These are phyloP conservation scores for Yamadazyma triangularis DNA, from an alignment of 1,139 yeast genomes.

Conservation along the genomic window DNA sequence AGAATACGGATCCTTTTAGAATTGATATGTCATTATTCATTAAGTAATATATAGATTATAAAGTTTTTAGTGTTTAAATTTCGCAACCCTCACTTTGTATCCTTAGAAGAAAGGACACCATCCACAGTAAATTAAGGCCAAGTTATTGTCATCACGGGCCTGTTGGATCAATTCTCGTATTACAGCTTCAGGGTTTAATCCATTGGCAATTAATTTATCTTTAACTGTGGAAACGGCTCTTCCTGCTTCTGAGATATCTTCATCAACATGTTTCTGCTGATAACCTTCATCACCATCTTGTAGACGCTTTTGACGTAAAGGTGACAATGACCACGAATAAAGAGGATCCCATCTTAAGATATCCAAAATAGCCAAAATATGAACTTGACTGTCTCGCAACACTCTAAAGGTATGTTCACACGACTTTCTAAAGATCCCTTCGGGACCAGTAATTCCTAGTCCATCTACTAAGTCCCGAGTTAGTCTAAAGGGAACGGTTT, in stretches of 20 bases:
- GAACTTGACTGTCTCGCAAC: conserved; percentile 59
- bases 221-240: conserved; percentile 72
- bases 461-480: conserved; percentile 93
- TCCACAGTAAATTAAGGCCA: conserved; percentile 78
- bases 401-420: conserved; percentile 74
- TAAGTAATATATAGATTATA: too few relatives aligned
- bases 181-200: conserved; percentile 76
- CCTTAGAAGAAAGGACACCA: conserved; percentile 63
- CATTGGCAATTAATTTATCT: conserved; percentile 61
- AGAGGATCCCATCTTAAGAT: conserved; percentile 91
- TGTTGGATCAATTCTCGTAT: conserved; percentile 77
- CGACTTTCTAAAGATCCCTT: conserved; percentile 68
- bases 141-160: conserved; percentile 63
- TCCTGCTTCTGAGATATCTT: conserved; percentile 72
- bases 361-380: conserved; percentile 76
- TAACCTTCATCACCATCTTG: conserved; percentile 34
- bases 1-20: too few relatives aligned
- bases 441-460: conserved; percentile 76
- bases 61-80: too few relatives aligned
- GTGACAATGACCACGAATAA: conserved; percentile 84
- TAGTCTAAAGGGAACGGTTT: conserved; percentile 86
- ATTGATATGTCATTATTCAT: too few relatives aligned
- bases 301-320: conserved; percentile 53
- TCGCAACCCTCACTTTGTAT: too few relatives aligned
- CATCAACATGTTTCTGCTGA: conserved; percentile 21